Base-by-base conservation (phyloP, 2,329 filamentous ascomycete species). In the Penicillium brevicompactum region DNA sequence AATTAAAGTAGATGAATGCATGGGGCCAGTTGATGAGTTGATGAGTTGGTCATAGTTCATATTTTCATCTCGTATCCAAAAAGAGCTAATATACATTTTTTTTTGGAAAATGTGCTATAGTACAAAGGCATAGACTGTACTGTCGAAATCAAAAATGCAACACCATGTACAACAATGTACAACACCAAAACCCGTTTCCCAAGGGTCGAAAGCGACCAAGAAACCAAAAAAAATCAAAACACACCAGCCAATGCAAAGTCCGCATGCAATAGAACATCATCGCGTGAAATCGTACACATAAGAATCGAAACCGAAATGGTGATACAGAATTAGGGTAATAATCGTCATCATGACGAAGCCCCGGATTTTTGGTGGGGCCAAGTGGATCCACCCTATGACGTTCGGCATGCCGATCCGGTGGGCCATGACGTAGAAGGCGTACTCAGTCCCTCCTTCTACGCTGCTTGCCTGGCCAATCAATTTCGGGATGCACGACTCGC, bases 401-500 rank as follows among this genome's bases (percentile, higher is more conserved):
- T 48, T 61, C 55, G 61, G 62, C 55, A 62, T 64, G 57, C 55
- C 62, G 62, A 64, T 63, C 57, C 47, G 47, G 47, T 55, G 32
- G 47, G 18, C 32, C 30, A 49, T 56, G 54, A 56, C 55, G 49
- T 48, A 27, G 49, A 43, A 46, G 46, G 51, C 46, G 49, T 27
- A 5, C 42, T 70, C 60, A 76, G 40, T 75, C 71, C 54, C 72
- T 65, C 55, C 72, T 70, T 55, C 72, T 68, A 52, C 74, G 69
- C 55, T 78, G 74, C 75, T 87, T 88, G 64, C 90, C 88, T n/a
- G 88, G 87, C 65, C 90, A 87, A 60, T 92, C 89, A 53, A 93
- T 83, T 58, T 96, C 91, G 0, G 93, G 92, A 73, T 97, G 93
- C 60, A 95, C 93, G 46, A 97, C 92, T 34, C 92, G 87, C 82